phyloP scores from a whole-genome alignment of 495 filamentous ascomycete species.

The Trichoderma orchidacearum region DNA sequence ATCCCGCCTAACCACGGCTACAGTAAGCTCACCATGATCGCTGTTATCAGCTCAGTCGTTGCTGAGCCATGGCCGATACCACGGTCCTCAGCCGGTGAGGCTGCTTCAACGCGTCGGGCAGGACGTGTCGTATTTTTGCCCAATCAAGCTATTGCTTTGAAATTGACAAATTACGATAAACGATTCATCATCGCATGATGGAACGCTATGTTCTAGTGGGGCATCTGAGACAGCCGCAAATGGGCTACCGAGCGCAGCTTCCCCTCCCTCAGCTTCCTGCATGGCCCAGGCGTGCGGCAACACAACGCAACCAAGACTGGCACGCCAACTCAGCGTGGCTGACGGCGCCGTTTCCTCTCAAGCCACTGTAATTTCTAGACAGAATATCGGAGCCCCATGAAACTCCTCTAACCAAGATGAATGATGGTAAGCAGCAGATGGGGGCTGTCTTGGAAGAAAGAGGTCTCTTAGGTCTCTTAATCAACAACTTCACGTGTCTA shows the following conservation, averaged over 20 bases:
- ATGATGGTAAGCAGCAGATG: neutral
- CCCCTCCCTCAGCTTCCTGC: neutral
- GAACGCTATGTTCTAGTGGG: neutral
- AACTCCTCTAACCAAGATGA: neutral
- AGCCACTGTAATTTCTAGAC: neutral
- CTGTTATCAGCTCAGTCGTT: neutral
- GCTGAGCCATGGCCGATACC: too few relatives aligned
- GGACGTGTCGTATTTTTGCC: neutral
- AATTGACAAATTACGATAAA: constrained; percentile 1
- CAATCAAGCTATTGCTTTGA: neutral
- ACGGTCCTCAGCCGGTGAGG: neutral
- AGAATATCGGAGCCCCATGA: too few relatives aligned
- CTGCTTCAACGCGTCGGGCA: neutral
- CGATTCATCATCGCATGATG: constrained; percentile 1
- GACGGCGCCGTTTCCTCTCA: neutral
- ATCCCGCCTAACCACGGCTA: neutral
- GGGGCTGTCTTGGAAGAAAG: neutral
- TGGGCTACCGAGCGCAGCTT: neutral
- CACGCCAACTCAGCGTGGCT: neutral
- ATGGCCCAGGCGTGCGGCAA: neutral
- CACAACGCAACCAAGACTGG: neutral
- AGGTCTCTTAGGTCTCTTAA: too few relatives aligned
- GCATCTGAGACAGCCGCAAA: neutral
- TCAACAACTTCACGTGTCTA: too few relatives aligned
- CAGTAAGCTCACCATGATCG: neutral